Evolutionary conservation across 176 grass and related monocot genomes (phyloP).

Genomic region (Alloteropsis semialata): DNA sequence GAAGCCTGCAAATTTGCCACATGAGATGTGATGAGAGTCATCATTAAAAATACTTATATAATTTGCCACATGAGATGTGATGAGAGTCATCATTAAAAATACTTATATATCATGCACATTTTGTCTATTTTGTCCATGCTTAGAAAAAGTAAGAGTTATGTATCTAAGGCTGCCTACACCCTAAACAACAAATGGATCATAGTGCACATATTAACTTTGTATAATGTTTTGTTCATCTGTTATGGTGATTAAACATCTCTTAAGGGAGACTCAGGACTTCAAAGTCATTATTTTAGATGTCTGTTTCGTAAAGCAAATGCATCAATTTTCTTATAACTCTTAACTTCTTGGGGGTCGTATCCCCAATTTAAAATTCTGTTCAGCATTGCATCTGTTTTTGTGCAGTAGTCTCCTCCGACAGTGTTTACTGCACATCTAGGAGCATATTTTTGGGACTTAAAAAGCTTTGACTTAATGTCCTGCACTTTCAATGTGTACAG

Average conservation of each 20-base stretch:
- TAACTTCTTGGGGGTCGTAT: background rate
- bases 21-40: background rate
- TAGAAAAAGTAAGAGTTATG: background rate
- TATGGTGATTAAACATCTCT: constrained; percentile 10
- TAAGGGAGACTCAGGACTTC: background rate
- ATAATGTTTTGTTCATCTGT: constrained; percentile 26
- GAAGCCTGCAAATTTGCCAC: no score
- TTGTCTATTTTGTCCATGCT: background rate
- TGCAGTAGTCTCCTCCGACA: background rate
- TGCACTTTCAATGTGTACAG: constrained; percentile 32
- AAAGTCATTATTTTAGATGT: background rate
- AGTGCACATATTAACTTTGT: background rate
- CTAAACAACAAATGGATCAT: background rate
- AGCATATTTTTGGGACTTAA: background rate
- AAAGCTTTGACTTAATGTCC: background rate
- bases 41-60: background rate
- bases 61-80: no score
- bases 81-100: background rate
- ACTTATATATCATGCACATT: background rate
- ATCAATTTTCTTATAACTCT: constrained; percentile 16
- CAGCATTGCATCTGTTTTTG: background rate
- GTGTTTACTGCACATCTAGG: background rate
- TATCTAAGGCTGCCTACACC: background rate
- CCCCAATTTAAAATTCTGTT: background rate
- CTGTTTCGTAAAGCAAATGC: background rate